These are phyloP conservation scores for Earliella scabrosa DNA, from an alignment of 1,284 basidiomycete species.

Conservation along the genomic window DNA sequence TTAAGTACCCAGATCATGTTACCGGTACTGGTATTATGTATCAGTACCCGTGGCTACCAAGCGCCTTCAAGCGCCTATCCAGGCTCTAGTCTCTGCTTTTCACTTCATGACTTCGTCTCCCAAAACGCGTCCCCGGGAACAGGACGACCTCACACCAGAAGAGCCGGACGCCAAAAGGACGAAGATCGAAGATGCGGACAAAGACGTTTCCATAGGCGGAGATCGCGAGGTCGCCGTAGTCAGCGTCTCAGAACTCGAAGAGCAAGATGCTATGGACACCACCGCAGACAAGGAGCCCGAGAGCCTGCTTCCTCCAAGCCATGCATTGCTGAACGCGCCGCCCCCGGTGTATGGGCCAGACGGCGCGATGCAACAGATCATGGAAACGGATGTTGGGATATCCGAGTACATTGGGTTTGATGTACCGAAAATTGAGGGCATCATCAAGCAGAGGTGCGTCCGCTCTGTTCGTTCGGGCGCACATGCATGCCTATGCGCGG, in stretches of 20 bases:
- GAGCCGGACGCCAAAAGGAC: slow-evolving; percentile 59
- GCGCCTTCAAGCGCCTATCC: too few relatives aligned
- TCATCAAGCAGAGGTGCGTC: slow-evolving; percentile 91
- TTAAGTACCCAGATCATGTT: too few relatives aligned
- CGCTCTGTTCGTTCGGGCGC: background rate
- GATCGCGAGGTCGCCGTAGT: slow-evolving; percentile 21
- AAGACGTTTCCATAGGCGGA: slow-evolving; percentile 22
- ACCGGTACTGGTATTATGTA: too few relatives aligned
- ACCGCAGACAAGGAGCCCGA: slow-evolving; percentile 31
- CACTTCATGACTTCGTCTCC: slow-evolving; percentile 31
- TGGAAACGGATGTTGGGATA: slow-evolving; percentile 89
- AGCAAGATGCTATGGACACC: slow-evolving; percentile 5
- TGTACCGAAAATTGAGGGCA: slow-evolving; percentile 80
- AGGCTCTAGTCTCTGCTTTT: too few relatives aligned
- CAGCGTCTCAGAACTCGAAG: slow-evolving; percentile 19
- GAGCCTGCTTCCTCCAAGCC: slow-evolving; percentile 74
- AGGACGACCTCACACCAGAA: slow-evolving; percentile 49
- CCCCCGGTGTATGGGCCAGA: slow-evolving; percentile 51
- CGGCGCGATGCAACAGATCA: slow-evolving; percentile 58
- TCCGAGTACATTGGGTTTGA: slow-evolving; percentile 82
- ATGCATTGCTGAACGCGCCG: slow-evolving; percentile 62
- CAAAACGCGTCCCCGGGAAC: slow-evolving; percentile 47
- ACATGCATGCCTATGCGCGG: background rate
- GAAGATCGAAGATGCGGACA: slow-evolving; percentile 36
- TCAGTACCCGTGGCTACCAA: too few relatives aligned